Conservation (phyloP, 2,329 filamentous ascomycete species). For the Ophiostoma angusticollis region DNA sequence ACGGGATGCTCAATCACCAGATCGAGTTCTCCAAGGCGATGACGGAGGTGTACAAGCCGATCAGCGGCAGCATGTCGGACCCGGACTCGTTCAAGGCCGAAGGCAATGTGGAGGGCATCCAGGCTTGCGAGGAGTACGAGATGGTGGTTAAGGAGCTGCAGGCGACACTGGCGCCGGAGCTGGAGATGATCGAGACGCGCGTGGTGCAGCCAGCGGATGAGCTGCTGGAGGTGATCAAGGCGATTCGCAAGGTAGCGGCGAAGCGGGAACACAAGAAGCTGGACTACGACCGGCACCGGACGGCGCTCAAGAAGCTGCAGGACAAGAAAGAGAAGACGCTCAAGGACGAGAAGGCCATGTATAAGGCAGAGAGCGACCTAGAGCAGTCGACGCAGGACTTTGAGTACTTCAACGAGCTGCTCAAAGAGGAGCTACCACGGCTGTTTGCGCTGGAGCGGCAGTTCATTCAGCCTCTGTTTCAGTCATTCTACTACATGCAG, state of each 20-base stretch:
- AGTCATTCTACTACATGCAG: constrained; percentile 99
- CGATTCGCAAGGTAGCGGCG: constrained; percentile 72
- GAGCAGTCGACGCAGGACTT: constrained; percentile 90
- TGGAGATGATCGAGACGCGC: constrained; percentile 92
- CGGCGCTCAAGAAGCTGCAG: constrained; percentile 80
- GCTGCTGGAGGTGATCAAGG: constrained; percentile 86
- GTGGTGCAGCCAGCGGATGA: constrained; percentile 90
- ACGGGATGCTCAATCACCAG: constrained; percentile 93
- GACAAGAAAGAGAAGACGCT: constrained; percentile 94
- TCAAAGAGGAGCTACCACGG: constrained; percentile 91
- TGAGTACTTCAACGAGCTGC: constrained; percentile 93
- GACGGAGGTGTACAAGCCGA: constrained; percentile 94
- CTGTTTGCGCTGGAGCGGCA: constrained; percentile 81
- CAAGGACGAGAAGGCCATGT: constrained; percentile 95
- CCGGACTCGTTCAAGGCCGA: constrained; percentile 70
- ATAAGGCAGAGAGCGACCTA: constrained; percentile 85
- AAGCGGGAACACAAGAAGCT: constrained; percentile 98
- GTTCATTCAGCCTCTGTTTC: constrained; percentile 94
- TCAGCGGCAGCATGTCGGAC: constrained; percentile 89
- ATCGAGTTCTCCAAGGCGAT: constrained; percentile 97
- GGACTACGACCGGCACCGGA: constrained; percentile 81
- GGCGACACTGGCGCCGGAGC: constrained; percentile 74
- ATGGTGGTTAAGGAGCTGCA: constrained; percentile 80
- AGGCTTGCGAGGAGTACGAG: constrained; percentile 94
- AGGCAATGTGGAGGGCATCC: constrained; percentile 85